Percentiles rank a stretch among this genome's conserved stretches.
These are phyloP conservation scores for Hymenoscyphus fraxineus DNA, from an alignment of 2,329 filamentous ascomycete genomes.

Conservation along the genomic window DNA sequence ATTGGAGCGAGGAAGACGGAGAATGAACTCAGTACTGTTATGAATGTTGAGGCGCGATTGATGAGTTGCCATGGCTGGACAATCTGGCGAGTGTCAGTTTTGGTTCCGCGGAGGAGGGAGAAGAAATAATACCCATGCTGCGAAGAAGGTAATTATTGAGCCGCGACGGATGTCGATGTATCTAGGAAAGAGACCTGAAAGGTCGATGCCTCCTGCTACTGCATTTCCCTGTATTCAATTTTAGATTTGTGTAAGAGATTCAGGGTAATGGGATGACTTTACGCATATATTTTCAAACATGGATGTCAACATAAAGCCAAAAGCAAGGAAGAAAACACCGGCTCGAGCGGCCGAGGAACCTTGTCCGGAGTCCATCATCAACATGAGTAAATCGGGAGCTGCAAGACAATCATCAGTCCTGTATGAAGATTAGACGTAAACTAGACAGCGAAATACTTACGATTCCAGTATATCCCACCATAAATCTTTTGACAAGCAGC, in stretches of 20 bases:
- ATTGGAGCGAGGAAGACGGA: not conserved
- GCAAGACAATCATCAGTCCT: not conserved
- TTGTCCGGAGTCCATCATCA: not conserved
- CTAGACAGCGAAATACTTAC: not conserved
- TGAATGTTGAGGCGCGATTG: not conserved
- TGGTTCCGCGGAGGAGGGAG: not conserved
- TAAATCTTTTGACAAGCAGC: not conserved
- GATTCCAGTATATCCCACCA: not conserved
- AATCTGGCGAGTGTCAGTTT: not conserved
- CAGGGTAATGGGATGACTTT: too few species aligned
- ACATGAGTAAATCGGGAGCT: not conserved
- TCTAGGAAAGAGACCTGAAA: not conserved
- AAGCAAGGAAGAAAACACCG: not conserved
- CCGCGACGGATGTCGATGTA: not conserved
- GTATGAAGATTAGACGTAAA: not conserved
- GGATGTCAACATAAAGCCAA: not conserved
- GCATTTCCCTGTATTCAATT: not conserved
- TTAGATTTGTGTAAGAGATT: not conserved
- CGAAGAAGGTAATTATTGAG: not conserved
- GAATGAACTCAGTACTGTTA: not conserved
- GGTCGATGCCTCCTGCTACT: not conserved
- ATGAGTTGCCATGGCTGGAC: not conserved
- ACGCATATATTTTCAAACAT: not conserved
- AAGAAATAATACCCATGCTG: not conserved
- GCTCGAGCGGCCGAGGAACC: not conserved